phyloP scores from a whole-genome alignment of 2,329 filamentous ascomycete species.

The Thelonectria rubi region DNA sequence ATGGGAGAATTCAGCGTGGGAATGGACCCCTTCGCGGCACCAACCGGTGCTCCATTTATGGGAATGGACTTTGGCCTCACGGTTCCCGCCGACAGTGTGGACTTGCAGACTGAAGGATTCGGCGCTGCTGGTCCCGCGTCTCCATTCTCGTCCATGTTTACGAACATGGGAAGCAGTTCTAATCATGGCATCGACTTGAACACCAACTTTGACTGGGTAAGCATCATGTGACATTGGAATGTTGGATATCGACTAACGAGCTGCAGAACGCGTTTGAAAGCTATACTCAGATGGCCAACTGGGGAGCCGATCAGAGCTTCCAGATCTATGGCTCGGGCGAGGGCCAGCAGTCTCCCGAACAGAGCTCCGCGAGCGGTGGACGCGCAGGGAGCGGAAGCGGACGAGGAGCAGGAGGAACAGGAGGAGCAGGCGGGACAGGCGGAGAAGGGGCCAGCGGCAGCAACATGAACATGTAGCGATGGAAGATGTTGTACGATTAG shows the following conservation, averaged over 20 bases:
- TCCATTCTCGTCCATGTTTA: slow-evolving; percentile 64
- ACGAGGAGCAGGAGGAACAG: slow-evolving; percentile 20
- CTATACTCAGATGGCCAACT: slow-evolving; percentile 63
- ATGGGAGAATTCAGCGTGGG: slow-evolving; percentile 41
- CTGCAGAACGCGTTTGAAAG: slow-evolving; percentile 64
- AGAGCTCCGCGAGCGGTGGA: slow-evolving; percentile 36
- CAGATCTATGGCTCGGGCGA: slow-evolving; percentile 56
- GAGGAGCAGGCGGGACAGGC: slow-evolving; percentile 11
- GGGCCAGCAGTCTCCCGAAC: slow-evolving; percentile 42
- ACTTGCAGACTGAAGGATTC: slow-evolving; percentile 46
- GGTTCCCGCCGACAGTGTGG: slow-evolving; percentile 41
- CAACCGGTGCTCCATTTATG: slow-evolving; percentile 53
- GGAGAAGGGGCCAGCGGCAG: slow-evolving; percentile 17
- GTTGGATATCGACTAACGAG: slow-evolving; percentile 38
- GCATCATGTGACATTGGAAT: slow-evolving; percentile 32
- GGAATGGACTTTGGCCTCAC: slow-evolving; percentile 55
- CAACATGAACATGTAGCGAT: slow-evolving; percentile 38
- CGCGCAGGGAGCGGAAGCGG: not conserved
- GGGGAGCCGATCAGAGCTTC: slow-evolving; percentile 62
- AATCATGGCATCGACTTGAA: slow-evolving; percentile 54
- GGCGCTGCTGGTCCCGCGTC: slow-evolving; percentile 47
- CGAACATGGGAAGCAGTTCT: slow-evolving; percentile 49
- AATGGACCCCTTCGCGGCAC: slow-evolving; percentile 46
- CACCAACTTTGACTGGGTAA: slow-evolving; percentile 68
- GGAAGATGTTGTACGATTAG: slow-evolving; percentile 24